Percentiles rank a stretch among this genome's conserved stretches.
phyloP scores from a whole-genome alignment of 164 flowering plant genomes.

The Vitis cinerea region DNA sequence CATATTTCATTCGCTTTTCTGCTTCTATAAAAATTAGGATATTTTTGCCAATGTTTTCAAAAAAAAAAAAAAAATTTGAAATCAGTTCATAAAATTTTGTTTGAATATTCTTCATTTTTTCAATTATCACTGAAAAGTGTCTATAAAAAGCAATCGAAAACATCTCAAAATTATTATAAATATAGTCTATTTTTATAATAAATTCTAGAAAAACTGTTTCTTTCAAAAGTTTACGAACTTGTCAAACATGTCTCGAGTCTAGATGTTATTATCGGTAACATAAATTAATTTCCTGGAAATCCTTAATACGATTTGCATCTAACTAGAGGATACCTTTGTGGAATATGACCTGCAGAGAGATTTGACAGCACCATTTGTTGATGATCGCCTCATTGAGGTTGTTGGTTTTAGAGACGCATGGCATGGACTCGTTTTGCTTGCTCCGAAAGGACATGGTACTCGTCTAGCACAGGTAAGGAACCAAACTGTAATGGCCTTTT shows the following conservation, averaged over 20 bases:
- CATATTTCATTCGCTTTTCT: background rate
- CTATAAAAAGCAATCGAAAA: no score
- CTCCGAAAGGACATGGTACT: slow-evolving; percentile 94
- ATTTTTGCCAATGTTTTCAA: no score
- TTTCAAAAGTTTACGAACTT: no score
- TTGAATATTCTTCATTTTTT: background rate
- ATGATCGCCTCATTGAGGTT: slow-evolving; percentile 88
- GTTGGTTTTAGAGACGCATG: slow-evolving; percentile 95
- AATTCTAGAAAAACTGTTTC: no score
- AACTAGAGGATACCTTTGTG: background rate
- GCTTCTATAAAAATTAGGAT: background rate
- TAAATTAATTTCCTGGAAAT: no score
- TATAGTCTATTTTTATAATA: no score
- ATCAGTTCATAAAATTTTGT: background rate
- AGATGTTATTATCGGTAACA: no score
- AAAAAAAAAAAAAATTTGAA: background rate
- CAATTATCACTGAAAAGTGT: no score
- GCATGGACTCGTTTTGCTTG: slow-evolving; percentile 89
- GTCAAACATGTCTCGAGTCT: no score
- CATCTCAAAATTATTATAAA: no score
- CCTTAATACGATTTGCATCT: no score
- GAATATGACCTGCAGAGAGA: slow-evolving; percentile 46
- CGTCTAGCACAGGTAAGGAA: slow-evolving; percentile 88
- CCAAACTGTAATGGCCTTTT: no score
- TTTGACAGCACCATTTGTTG: slow-evolving; percentile 81